Evolutionary conservation across 2,329 filamentous ascomycete species (phyloP), one percentile per base, ranked within the genome.

Genomic region (Pseudogymnoascus sp.): DNA sequence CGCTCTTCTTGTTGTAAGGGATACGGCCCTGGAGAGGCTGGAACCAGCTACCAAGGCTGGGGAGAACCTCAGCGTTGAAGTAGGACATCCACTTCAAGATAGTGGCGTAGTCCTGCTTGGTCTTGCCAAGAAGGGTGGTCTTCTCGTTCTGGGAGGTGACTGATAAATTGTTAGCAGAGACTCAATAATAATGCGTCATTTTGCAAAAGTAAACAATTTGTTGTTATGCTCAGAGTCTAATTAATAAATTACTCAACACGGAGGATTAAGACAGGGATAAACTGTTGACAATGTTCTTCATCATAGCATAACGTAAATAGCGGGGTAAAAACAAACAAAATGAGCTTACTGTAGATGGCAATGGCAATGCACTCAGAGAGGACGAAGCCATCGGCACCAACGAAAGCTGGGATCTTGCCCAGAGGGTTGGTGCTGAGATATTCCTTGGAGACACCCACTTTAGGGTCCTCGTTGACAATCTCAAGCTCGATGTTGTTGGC

Each of bases 121-220:
- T 99, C 88, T 97, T 97, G 75, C 94, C 94, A 72, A 99, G 87
- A 69, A 99, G 92, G 70, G 92, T 95, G 72, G 94, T 99, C 89
- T 97, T 97, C 88, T 97, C 94, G 78, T 99, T 99, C 82, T 99
- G 94, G 71, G 94, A 97, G 73, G 94, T 92, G 76, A 99, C 94
- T 97, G 74, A 65, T 64, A 63, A 68, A 64, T 63, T 63, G 63
- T 70, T 63, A 69, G 66, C 63, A 59, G 26, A 37, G 61, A 61
- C 35, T 47, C 59, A 60, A 60, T 47, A 47, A 59, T 57, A 44
- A 59, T 63, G 26, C 64, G 59, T 58, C 62, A 65, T 31, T 60
- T 61, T 62, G 40, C 4, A 61, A 37, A 54, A 21, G 40, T 61
- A 61, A 44, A 62, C 63, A 24, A 62, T 33, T 54, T 2, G 29